Evolutionary conservation across 1,284 basidiomycete species (phyloP).

Genomic region (Rhodotorula glutinis): DNA sequence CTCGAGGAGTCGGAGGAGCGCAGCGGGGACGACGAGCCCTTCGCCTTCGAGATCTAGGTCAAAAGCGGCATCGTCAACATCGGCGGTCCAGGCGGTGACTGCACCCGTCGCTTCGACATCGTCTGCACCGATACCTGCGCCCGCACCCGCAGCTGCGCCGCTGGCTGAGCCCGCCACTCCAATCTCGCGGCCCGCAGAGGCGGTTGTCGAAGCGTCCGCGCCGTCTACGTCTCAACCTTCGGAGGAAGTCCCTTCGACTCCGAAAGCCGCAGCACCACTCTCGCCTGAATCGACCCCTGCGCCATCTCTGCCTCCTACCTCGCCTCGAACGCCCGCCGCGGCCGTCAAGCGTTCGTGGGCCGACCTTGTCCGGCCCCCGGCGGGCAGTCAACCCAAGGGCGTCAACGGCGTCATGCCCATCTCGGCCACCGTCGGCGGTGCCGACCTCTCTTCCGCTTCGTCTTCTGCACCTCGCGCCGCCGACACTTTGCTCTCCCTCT

Average conservation of each 20-base stretch:
- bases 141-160: no score
- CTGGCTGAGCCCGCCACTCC: no score
- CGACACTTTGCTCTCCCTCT: constrained; percentile 7
- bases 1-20: not conserved
- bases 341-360: constrained; percentile 31
- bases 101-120: not conserved
- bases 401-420: constrained; percentile 7
- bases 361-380: constrained; percentile 32
- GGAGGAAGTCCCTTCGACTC: not conserved
- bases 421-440: constrained; percentile 1
- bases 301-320: not conserved
- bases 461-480: not conserved
- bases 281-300: not conserved
- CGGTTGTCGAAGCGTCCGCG: no score
- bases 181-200: no score
- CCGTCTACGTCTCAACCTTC: not conserved
- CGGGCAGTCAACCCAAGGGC: not conserved
- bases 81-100: no score
- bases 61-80: no score
- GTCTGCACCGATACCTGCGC: not conserved
- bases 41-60: no score
- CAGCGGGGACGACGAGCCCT: no score
- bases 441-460: not conserved
- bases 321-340: not conserved
- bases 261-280: not conserved